Base-by-base conservation (phyloP, 768 basidiomycete genomes). In the Pulveroboletus ravenelii region DNA sequence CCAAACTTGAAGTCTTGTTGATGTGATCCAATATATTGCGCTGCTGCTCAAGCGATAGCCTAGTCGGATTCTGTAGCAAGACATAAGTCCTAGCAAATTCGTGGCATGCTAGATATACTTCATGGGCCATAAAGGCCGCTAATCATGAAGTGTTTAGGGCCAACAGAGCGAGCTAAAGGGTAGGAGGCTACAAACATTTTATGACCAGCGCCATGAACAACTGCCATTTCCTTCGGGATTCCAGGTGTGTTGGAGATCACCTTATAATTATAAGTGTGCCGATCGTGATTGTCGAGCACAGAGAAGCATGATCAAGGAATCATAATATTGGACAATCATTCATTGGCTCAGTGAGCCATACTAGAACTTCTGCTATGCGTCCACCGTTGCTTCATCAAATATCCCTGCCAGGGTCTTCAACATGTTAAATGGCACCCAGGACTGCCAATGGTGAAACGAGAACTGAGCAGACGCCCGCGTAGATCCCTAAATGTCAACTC, bases 401-500 rank as follows among this genome's bases (percentile, higher is more conserved):
- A 23, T 23, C n/a, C 10, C 14, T 25, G 36, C 30, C 46, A 6
- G 31, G 18, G 2, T 30, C 25, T 10, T 36, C 30, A 17, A 50
- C 36, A 31, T 27, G 43, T 31, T 6, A 0, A 14, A 31, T 10
- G 18, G 18, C 25, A 7, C 23, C 45, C 20, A 10, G 27, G 9
- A 30, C 15, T 30, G 37, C 31, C 32, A 5, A 13, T 10, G 14
- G 35, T 37, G 32, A 17, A 14, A 17, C 18, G 23, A 20, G 15
- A 14, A 31, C 45, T 27, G 25, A 50, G 12, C 29, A 20, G 6
- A 27, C 3, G 5, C 31, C 29, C 6, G 25, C 10, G 1, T 36
- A 91, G 88, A 15, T 97, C 93, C 2, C 71, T 88, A 54, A 94
- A 92, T 64, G 67, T 79, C 6, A 78, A 92, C 59, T 81, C 88